Evolutionary conservation across 108 stramenopile species (phyloP), one percentile per base, ranked within the genome.

Genomic region (Nitzschia sp.): DNA sequence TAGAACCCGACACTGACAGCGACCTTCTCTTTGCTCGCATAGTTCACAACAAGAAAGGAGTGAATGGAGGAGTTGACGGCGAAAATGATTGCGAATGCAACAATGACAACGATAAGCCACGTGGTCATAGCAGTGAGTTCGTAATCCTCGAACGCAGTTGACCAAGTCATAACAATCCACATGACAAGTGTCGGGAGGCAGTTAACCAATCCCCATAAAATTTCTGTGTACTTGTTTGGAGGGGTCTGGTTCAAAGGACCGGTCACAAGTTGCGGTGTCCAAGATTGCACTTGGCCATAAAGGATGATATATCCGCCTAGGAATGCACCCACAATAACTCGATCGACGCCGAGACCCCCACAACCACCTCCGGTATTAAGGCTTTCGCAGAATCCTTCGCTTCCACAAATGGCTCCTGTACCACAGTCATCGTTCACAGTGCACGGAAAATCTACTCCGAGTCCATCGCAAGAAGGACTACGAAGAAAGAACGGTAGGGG

Each of bases 11-110:
- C 93, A 45, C 89, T 91, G 23, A 86, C 90, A 19, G 96, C 93
- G 44, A 96, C 84, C 71, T 94, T 97, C 55, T 97, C 94, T 38
- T 76, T 78, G 53, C 75, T 80, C 35, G 96, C 94, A 80, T 97
- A 97, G 45, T 89, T 90, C n/a, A 97, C 96, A 17, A 97, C 93
- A 45, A 97, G 67, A 65, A 82, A 97, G 15, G 94, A 95, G 73
- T 97, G 96, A 32, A 97, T 89, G 50, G 90, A 88, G 1, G 94
- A 95, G 63, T 97, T 97, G 67, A 96, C 85, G 6, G 96, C 96
- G 71, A 97, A 97, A 41, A 97, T 85, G 17, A 87, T 65, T 1
- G 97, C 97, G 64, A 97, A 97, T 15, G 79, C 55, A 41, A 93
- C 79, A 27, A 96, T 72, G 28, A 86, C 78, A 15, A 75, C 47